phyloP scores from a whole-genome alignment of 257 asterid species.

The Ilex aquifolium region DNA sequence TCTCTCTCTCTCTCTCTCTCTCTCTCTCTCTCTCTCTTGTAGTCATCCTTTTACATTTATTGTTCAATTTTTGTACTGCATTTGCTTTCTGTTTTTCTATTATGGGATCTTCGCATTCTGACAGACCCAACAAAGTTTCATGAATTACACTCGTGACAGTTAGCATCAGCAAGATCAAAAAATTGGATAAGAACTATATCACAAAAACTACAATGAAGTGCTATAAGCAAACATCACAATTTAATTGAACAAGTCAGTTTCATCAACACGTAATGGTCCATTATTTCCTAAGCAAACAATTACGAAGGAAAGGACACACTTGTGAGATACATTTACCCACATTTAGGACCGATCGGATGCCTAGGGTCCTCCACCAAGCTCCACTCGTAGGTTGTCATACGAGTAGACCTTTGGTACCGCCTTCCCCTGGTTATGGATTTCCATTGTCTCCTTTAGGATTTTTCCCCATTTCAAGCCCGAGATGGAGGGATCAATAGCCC shows the following conservation, averaged over 20 bases:
- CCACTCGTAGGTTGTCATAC: background rate
- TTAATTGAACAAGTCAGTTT: slow-evolving; percentile 13
- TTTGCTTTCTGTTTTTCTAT: too few relatives aligned
- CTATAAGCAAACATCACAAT: slow-evolving; percentile 6
- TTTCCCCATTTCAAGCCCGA: slow-evolving; percentile 67
- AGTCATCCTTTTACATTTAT: too few relatives aligned
- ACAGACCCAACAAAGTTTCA: too few relatives aligned
- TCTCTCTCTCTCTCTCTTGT: too few relatives aligned
- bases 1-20: too few relatives aligned
- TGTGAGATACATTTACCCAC: background rate
- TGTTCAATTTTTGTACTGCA: too few relatives aligned
- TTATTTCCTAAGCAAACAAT: slow-evolving; percentile 12
- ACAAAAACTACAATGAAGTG: background rate
- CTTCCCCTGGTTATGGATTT: slow-evolving; percentile 86
- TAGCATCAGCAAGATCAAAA: too few relatives aligned
- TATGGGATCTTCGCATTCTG: slow-evolving; percentile 43
- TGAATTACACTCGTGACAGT: too few relatives aligned
- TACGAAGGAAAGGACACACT: background rate
- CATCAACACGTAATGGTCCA: slow-evolving; percentile 1
- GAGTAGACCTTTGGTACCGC: slow-evolving; percentile 30
- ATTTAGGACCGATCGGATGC: background rate
- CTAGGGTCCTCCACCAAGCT: background rate
- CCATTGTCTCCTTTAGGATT: slow-evolving; percentile 80
- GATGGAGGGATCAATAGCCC: slow-evolving; percentile 73
- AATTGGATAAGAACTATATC: too few relatives aligned